These are phyloP conservation scores for Puya raimondii DNA, from an alignment of 176 grass and related monocot species.

Conservation along the genomic window DNA sequence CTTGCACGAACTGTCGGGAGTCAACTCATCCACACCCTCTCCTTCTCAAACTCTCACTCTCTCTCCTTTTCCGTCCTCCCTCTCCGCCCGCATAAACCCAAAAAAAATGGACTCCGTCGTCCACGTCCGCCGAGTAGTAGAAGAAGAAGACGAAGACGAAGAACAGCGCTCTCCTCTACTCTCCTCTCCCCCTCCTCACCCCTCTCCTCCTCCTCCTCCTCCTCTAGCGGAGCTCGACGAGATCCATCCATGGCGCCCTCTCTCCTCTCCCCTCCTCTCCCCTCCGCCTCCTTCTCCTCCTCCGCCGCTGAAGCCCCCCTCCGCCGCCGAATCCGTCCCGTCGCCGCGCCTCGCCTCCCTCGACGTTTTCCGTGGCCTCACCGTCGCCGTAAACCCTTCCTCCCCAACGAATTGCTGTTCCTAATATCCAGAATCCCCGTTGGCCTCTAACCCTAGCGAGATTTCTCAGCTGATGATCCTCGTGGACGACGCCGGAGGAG, in stretches of 20 bases:
- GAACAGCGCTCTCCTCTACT: constrained; percentile 9
- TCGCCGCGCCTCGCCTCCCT: constrained; percentile 52
- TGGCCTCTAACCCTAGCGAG: too few species aligned
- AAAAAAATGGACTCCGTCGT: not conserved
- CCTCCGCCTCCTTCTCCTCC: not conserved
- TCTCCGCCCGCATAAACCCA: not conserved
- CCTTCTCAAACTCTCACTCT: too few species aligned
- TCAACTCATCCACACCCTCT: too few species aligned
- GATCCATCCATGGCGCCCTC: constrained; percentile 38
- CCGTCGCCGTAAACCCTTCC: constrained; percentile 43
- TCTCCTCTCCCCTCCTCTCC: not conserved
- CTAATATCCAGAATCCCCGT: too few species aligned
- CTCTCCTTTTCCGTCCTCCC: not conserved
- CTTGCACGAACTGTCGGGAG: too few species aligned
- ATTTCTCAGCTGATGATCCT: constrained; percentile 74
- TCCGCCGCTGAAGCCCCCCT: constrained; percentile 6
- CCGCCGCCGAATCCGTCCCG: constrained; percentile 22
- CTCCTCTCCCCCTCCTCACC: not conserved
- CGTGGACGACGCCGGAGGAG: constrained; percentile 82
- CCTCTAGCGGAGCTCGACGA: constrained; percentile 12
- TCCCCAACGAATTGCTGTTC: too few species aligned
- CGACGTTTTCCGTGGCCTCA: constrained; percentile 92
- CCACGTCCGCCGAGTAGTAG: not conserved
- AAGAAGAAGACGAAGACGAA: not conserved
- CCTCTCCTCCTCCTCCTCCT: not conserved